Conservation (phyloP, 1,139 yeast genomes). For the Magnusiomyces fungicola region DNA sequence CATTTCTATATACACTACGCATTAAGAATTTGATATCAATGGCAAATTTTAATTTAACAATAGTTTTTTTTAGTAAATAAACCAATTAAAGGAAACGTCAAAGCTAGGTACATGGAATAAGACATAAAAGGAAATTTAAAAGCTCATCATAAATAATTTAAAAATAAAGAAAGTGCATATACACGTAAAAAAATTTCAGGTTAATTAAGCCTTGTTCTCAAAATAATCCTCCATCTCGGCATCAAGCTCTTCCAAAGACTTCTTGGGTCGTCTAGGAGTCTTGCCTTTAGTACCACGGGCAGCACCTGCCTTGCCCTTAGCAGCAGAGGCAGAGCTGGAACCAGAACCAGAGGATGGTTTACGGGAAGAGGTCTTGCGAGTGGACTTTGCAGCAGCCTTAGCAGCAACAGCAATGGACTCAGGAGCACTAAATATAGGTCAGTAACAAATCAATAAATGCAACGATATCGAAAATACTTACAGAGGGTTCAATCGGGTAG, state of each 20-base stretch:
- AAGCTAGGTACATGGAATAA: too few species aligned
- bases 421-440: conserved; percentile 3
- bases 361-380: conserved; percentile 20
- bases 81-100: too few species aligned
- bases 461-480: conserved; percentile 21
- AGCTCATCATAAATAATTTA: not conserved
- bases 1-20: too few species aligned
- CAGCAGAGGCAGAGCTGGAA: conserved; percentile 16
- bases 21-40: too few species aligned
- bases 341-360: conserved; percentile 17
- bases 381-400: conserved; percentile 19
- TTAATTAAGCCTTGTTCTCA: conserved; percentile 17
- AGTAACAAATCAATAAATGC: not conserved
- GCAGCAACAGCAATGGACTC: conserved; percentile 24
- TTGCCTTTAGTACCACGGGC: conserved; percentile 24
- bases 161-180: not conserved
- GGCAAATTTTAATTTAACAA: too few species aligned
- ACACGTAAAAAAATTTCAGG: too few species aligned
- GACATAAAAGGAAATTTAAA: not conserved
- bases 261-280: conserved; percentile 47
- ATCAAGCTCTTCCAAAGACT: conserved; percentile 83
- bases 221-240: conserved; percentile 93
- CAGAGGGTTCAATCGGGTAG: conserved; percentile 61
- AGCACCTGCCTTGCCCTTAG: conserved; percentile 27
- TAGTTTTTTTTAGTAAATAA: too few species aligned